Base-by-base conservation (phyloP, 2,329 filamentous ascomycete species). In the Cucurbitaria berberidis region DNA sequence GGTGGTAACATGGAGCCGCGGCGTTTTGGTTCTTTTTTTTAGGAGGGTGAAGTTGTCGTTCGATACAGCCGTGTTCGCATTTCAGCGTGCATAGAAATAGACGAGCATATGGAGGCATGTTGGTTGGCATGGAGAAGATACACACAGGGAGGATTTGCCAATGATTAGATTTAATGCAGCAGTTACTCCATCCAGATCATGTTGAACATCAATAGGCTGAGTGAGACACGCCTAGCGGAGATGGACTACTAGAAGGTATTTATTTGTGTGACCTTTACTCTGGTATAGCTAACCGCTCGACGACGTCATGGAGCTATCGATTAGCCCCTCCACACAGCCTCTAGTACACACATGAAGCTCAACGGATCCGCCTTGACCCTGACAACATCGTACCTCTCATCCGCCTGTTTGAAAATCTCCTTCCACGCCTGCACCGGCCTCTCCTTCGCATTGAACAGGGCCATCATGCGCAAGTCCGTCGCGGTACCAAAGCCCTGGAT, bases 381-480 rank as follows among this genome's bases (percentile, higher is more conserved):
- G 18, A 44, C 65, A 16, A 81, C 67, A n/a, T 78, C 72, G 39
- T 79, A 81, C 11, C 79, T 65, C 58, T 78, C 72, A 51, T 83
- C 80, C 2, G 81, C 80, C 40, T 67, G 59, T n/a, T 56, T 60
- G 59, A 83, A 78, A 2, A 83, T 68, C 15, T 67, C 65, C 61
- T 74, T 76, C 78, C 80, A 84, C 4, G 76, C 78, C n/a, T 75
- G 69, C 0, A 77, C 74, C 0, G 76, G 73, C 18, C 81, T 72
- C 68, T 84, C 81, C 57, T 77, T 76, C 2, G 75, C 75, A 55
- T 81, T 83, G 43, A 81, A 80, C 5, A 82, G 60, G 3, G 77
- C 76, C 76, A 82, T 79, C 75, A 84, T 77, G 40, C 78, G 71
- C 56, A 84, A 49, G 63, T 84, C 82, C 11, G 77, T 81, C 29